phyloP scores from a whole-genome alignment of 441 rosid genomes.

The Populus hybrid region DNA sequence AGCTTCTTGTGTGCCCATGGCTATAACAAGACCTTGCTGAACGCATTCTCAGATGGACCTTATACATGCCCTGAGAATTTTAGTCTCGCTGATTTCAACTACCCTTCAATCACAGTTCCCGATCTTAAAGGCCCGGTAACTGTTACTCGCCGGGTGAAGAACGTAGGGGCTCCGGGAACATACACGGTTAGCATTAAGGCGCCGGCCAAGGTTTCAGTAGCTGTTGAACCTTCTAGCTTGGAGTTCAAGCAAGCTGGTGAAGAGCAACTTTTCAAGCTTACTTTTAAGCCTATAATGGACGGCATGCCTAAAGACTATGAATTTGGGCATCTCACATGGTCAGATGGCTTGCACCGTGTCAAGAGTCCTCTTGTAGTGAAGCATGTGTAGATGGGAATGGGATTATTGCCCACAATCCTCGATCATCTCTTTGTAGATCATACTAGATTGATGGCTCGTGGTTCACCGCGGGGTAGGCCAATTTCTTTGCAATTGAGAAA shows the following conservation, averaged over 20 bases:
- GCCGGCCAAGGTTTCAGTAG: constrained; percentile 33
- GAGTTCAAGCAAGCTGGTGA: constrained; percentile 34
- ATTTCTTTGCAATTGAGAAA: too few relatives aligned
- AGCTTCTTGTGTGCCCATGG: constrained; percentile 54
- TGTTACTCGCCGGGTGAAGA: constrained; percentile 42
- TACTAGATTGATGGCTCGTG: neutral
- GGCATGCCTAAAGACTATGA: constrained; percentile 18
- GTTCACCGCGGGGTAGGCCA: too few relatives aligned
- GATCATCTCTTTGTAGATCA: neutral
- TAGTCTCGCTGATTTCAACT: constrained; percentile 47
- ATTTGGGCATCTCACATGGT: constrained; percentile 54
- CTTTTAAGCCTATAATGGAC: constrained; percentile 11
- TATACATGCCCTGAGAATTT: constrained; percentile 37
- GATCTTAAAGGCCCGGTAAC: constrained; percentile 11
- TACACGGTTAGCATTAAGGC: constrained; percentile 27
- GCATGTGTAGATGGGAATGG: neutral
- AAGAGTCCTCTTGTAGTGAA: constrained; percentile 45
- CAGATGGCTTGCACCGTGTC: constrained; percentile 45
- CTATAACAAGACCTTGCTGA: constrained; percentile 28
- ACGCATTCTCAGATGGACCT: constrained; percentile 19
- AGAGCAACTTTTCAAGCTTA: constrained; percentile 44
- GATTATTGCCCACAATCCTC: too few relatives aligned
- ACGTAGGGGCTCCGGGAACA: constrained; percentile 50
- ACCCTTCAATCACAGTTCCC: constrained; percentile 64
- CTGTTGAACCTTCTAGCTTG: constrained; percentile 35